Base-by-base conservation (phyloP, 1,139 yeast species). In the Geotrichum aggregatum region DNA sequence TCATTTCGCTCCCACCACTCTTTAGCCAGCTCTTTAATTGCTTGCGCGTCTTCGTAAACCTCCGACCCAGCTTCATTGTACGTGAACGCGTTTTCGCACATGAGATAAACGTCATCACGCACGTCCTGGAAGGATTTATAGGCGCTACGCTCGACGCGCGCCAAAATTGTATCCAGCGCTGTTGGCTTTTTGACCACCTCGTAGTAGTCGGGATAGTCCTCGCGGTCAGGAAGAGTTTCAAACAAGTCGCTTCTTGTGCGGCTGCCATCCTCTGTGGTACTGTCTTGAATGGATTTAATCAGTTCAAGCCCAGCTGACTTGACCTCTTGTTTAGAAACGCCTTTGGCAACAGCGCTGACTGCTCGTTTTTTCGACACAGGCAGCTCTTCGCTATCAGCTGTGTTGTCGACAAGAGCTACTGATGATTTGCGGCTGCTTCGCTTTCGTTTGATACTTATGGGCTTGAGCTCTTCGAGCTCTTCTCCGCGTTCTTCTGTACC, bases 1-100 rank as follows among this genome's bases (percentile, higher is more conserved):
- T 24, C 28, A 5, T 24, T 5, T 24, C 28, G 28, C 5, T 5
- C 8, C 28, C 13, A 38, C 56, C 56, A 54, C 18, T 47, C 49
- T 35, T 59, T 56, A 6, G 65, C 63, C 8, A 58, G 56, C 21
- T 47, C 55, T 46, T 84, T 87, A 58, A 91, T 74, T 6, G 69
- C 70, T 34, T 70, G 70, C 0, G 98, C 95, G 70, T 89, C 96
- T 50, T 80, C 77, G 62, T 83, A 87, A 16, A 91, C 91, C 56
- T 84, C 67, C 0, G 96, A 87, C 0, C 92, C 96, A 64, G 87
- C 96, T 64, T 89, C 94, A 62, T 91, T 91, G 67, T 89, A 91
- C 30, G 80, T 78, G 56, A 83, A 78, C 0, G 97, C 97, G 68
- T 91, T 91, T 52, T 80, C 76, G 66, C 87, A 85, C 79, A 91